Evolutionary conservation across 495 filamentous ascomycete genomes (phyloP), one percentile per base, ranked within the genome.

Genomic region (Penicillium robsamsonii): DNA sequence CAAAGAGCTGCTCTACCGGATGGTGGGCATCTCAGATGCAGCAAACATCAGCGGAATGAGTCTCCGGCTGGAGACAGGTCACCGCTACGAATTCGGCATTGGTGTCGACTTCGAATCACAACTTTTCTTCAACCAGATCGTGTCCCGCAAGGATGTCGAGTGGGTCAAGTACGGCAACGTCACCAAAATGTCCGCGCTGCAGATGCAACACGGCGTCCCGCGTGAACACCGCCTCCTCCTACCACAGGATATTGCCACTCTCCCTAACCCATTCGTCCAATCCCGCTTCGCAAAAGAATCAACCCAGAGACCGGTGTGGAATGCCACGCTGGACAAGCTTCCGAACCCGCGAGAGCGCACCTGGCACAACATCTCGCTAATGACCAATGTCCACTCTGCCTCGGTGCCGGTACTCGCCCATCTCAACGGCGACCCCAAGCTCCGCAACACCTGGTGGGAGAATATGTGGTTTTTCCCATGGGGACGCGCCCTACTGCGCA

Each of bases 381-480:
- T 75, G 57, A 84, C 81, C n/a, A 85, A 85, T 55, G 60, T 79
- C 24, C 72, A 76, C 45, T 72, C 78, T 10, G 70, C 70, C 25
- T 62, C 72, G 40, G 70, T 84, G 18, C 82, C 83, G 0, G 72
- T 75, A 3, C 56, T 81, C 6, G 55, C 82, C 1, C 80, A 85
- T 57, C 62, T 82, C 46, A 79, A 83, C 53, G 75, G 74, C 29
- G 72, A 78, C 31, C 63, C 70, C 18, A 61, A 63, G 13, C 57
- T 74, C 6, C 71, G 75, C 17, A 67, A 79, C 30, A 43, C 46
- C 3, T 79, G 74, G 74, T 87, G 84, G 84, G 60, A 66, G 10
- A 73, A 73, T 8, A 81, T 83, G 76, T 87, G 84, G 83, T 84
- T 74, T 56, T 75, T 80, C 37, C 74, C 73, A 2, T 79, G 80